phyloP scores from a whole-genome alignment of 805 yeast species.

The Metschnikowia santaceciliae region DNA sequence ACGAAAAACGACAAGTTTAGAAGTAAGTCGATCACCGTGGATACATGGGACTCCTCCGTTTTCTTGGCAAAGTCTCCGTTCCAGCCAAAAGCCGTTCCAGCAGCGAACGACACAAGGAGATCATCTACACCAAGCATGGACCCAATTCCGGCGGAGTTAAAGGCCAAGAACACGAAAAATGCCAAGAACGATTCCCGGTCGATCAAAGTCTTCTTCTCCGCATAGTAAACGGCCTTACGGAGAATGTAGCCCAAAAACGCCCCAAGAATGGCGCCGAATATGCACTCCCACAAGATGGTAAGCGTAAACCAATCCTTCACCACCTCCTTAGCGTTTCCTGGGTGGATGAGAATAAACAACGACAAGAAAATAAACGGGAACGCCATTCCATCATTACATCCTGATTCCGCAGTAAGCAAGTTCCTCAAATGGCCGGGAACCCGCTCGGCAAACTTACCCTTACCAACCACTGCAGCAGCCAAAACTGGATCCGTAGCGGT shows the following conservation, averaged over 20 bases:
- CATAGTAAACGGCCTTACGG: conserved; percentile 67
- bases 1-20: conserved; percentile 83
- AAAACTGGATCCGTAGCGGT: conserved; percentile 95
- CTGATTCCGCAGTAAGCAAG: conserved; percentile 79
- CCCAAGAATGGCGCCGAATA: conserved; percentile 76
- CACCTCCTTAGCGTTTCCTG: conserved; percentile 62
- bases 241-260: conserved; percentile 65
- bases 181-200: conserved; percentile 89
- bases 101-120: conserved; percentile 81
- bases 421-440: conserved; percentile 92
- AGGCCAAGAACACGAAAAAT: conserved; percentile 74
- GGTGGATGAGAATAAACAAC: conserved; percentile 61
- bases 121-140: conserved; percentile 87
- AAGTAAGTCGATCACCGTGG: conserved; percentile 83
- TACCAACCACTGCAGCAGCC: conserved; percentile 94
- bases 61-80: conserved; percentile 82
- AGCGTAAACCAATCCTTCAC: conserved; percentile 76
- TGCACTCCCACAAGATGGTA: conserved; percentile 77
- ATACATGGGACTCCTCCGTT: conserved; percentile 82
- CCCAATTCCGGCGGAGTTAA: conserved; percentile 86
- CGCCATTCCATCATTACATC: conserved; percentile 95
- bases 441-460: conserved; percentile 84
- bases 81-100: conserved; percentile 94
- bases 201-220: conserved; percentile 63
- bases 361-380: conserved; percentile 82